Percentiles rank a stretch among this genome's conserved stretches.
These are phyloP conservation scores for Zymoseptoria ardabiliae DNA, from an alignment of 2,329 filamentous ascomycete species.

Conservation along the genomic window DNA sequence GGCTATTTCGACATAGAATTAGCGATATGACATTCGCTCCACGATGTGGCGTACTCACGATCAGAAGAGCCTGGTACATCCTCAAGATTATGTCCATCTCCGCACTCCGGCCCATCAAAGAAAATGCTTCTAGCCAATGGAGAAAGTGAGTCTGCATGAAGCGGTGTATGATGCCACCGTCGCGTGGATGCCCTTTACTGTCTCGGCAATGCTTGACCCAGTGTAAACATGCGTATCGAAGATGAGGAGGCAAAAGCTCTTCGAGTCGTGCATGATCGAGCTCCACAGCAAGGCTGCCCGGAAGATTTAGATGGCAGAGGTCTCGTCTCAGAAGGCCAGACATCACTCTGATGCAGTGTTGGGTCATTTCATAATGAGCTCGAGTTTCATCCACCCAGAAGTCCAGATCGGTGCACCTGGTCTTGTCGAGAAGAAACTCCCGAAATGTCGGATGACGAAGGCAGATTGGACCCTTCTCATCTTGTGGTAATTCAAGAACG, in stretches of 20 bases:
- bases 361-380: background rate
- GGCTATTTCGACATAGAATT: background rate
- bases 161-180: background rate
- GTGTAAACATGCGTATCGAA: background rate
- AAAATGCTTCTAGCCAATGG: background rate
- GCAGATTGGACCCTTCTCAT: background rate
- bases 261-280: background rate
- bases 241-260: background rate
- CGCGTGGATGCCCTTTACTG: background rate
- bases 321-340: background rate
- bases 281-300: background rate
- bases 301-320: background rate
- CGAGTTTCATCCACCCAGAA: background rate
- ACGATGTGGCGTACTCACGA: background rate
- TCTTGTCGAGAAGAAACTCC: background rate
- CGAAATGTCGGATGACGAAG: background rate
- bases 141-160: background rate
- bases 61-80: background rate
- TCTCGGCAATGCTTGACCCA: background rate
- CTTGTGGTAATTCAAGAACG: background rate
- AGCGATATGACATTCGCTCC: background rate
- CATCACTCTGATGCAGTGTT: background rate
- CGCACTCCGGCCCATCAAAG: background rate
- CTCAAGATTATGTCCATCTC: background rate
- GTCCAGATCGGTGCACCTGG: background rate